Percentiles rank a stretch among this genome's conserved stretches.
These are phyloP conservation scores for Zygosaccharomyces pseudorouxii DNA, from an alignment of 805 yeast species.

Conservation along the genomic window DNA sequence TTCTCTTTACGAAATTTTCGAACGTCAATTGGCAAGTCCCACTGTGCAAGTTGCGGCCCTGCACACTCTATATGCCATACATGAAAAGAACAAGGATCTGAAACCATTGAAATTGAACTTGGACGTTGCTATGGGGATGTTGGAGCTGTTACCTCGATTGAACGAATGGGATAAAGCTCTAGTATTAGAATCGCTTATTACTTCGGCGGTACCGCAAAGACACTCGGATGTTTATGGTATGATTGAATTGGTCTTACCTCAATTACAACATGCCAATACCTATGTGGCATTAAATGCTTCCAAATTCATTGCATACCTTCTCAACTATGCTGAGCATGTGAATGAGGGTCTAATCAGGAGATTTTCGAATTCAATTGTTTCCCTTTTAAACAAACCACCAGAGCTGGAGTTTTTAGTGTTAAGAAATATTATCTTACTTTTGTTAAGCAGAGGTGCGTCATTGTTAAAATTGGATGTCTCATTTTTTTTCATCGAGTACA, in stretches of 20 bases:
- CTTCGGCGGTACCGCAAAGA: constrained; percentile 65
- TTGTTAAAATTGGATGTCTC: constrained; percentile 59
- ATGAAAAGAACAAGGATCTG: constrained; percentile 41
- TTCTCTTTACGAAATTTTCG: constrained; percentile 23
- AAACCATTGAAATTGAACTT: constrained; percentile 38
- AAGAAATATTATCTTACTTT: constrained; percentile 70
- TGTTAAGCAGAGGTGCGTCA: constrained; percentile 60
- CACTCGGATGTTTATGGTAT: constrained; percentile 60
- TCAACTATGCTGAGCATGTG: constrained; percentile 62
- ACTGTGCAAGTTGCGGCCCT: constrained; percentile 68
- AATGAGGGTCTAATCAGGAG: constrained; percentile 55
- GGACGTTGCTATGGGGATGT: constrained; percentile 36
- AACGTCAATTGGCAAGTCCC: constrained; percentile 48
- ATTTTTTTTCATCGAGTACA: constrained; percentile 74
- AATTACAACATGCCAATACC: constrained; percentile 73
- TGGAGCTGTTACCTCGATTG: constrained; percentile 33
- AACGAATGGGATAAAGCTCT: constrained; percentile 74
- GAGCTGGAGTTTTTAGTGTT: constrained; percentile 81
- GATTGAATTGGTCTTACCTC: constrained; percentile 62
- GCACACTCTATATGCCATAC: constrained; percentile 59
- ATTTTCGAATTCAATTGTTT: constrained; percentile 63
- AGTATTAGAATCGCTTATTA: constrained; percentile 54
- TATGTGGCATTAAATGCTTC: constrained; percentile 76
- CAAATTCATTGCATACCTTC: constrained; percentile 63
- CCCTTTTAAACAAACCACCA: constrained; percentile 67